phyloP scores from a whole-genome alignment of 805 yeast species.

The Schwanniomyces polymorphus region DNA sequence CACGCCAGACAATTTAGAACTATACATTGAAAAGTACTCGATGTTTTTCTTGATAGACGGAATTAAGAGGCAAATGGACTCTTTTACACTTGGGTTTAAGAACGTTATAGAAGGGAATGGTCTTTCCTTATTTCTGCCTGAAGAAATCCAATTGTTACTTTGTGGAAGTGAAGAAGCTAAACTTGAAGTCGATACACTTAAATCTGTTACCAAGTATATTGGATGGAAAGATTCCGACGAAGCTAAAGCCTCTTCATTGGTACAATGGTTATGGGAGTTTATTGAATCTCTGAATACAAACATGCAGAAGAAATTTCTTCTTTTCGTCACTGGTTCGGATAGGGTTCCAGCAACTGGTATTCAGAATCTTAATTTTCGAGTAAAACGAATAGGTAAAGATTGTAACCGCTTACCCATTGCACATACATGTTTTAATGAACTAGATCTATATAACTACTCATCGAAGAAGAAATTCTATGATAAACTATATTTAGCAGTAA shows the following conservation, averaged over 20 bases:
- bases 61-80: conserved; percentile 50
- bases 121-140: conserved; percentile 73
- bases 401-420: conserved; percentile 71
- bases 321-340: conserved; percentile 88
- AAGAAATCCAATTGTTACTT: conserved; percentile 74
- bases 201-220: conserved; percentile 69
- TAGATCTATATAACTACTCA: conserved; percentile 70
- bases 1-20: conserved; percentile 53
- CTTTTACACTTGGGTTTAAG: conserved; percentile 71
- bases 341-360: conserved; percentile 92
- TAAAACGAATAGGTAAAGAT: conserved; percentile 48
- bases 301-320: conserved; percentile 62
- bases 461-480: conserved; percentile 50
- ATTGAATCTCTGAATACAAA: conserved; percentile 44
- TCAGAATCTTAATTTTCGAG: conserved; percentile 68
- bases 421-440: conserved; percentile 93
- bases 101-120: conserved; percentile 81
- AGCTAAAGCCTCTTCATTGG: conserved; percentile 39
- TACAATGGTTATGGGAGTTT: conserved; percentile 89
- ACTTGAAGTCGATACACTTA: conserved; percentile 65
- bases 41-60: conserved; percentile 59
- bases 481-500: conserved; percentile 68
- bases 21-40: conserved; percentile 64
- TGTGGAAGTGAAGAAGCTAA: conserved; percentile 72
- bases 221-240: conserved; percentile 54